Conservation (phyloP, 2,329 filamentous ascomycete species). For the Verticillium longisporum region DNA sequence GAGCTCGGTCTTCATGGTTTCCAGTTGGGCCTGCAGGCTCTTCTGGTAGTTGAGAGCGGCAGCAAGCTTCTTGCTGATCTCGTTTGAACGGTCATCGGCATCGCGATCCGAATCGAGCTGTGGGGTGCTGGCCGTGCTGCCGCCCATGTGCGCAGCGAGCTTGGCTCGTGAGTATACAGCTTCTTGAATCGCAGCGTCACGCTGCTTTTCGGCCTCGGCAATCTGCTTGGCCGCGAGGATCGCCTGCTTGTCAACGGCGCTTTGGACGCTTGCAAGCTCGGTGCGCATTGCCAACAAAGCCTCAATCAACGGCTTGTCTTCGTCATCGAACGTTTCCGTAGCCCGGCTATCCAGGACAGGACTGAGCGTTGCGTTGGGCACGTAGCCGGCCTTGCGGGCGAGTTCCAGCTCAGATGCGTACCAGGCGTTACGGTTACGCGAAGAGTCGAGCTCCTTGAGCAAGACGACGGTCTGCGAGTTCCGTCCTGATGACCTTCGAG, state of each 20-base stretch:
- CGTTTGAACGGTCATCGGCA: conserved; percentile 58
- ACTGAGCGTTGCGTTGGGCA: conserved; percentile 61
- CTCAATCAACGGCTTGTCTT: conserved; percentile 87
- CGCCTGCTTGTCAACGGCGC: conserved; percentile 82
- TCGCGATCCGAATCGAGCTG: conserved; percentile 56
- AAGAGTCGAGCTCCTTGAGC: conserved; percentile 77
- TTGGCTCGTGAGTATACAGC: conserved; percentile 93
- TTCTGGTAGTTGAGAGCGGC: conserved; percentile 69
- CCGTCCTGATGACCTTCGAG: conserved; percentile 52
- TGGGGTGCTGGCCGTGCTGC: conserved; percentile 56
- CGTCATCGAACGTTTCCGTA: conserved; percentile 78
- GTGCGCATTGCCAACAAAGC: conserved; percentile 86
- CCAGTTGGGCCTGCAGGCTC: conserved; percentile 72
- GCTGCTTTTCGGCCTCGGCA: conserved; percentile 88
- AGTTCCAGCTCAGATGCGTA: conserved; percentile 92
- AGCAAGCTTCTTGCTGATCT: conserved; percentile 80
- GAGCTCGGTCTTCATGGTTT: conserved; percentile 62
- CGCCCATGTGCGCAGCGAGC: conserved; percentile 66
- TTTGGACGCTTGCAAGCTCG: conserved; percentile 84
- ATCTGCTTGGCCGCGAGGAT: conserved; percentile 80
- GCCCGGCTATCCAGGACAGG: conserved; percentile 70
- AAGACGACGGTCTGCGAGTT: conserved; percentile 66
- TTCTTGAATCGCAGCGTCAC: conserved; percentile 89
- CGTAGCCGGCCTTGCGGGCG: conserved; percentile 84
- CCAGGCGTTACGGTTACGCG: conserved; percentile 88